Evolutionary conservation across 2,329 filamentous ascomycete species (phyloP), one percentile per base, ranked within the genome.

Genomic region (Phaeosphaeria sp.): DNA sequence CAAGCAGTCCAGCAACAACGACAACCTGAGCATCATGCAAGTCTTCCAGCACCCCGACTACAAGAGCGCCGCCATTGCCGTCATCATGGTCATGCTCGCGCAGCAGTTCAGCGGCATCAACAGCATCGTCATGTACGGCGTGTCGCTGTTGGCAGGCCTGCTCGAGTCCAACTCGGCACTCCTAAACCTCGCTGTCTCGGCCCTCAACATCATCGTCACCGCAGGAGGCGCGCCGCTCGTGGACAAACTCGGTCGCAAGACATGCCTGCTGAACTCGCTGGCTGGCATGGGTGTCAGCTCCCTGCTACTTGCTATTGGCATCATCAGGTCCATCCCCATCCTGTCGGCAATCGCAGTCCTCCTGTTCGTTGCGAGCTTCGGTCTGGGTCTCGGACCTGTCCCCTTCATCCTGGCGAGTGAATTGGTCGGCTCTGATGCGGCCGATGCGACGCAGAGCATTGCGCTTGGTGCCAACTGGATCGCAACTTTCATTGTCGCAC

Each of bases 121-220:
- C 84, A 94, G 91, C 57, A 94, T 98, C 72, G 91, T 98, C 78
- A 97, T 99, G 93, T 99, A 99, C 78, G 96, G 93, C 2, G 95
- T 98, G 6, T 93, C 91, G 0, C 87, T 99, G 1, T 85, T 99
- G 15, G 87, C 90, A 30, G 88, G 88, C 61, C 85, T 98, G 1
- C 85, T 99, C 0, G 90, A 92, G 3, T 87, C 92, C 47, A 92
- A 89, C 60, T 94, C 93, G 0, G 90, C 90, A 0, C 80, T 96
- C 1, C 84, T 99, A 51, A 96, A 94, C 53, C 94, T 98, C 59
- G 80, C 91, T 53, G 93, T 98, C 57, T 97, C 93, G 0, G 84
- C 88, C 13, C 86, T 97, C 73, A 98, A 98, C 78, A 87, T 99
- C 36, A 69, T 92, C 67, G 91, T 91, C 50, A 98, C 95, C 0